Evolutionary conservation across 129 eudicot species (phyloP), one percentile per base, ranked within the genome.

Genomic region (Apium graveolens): DNA sequence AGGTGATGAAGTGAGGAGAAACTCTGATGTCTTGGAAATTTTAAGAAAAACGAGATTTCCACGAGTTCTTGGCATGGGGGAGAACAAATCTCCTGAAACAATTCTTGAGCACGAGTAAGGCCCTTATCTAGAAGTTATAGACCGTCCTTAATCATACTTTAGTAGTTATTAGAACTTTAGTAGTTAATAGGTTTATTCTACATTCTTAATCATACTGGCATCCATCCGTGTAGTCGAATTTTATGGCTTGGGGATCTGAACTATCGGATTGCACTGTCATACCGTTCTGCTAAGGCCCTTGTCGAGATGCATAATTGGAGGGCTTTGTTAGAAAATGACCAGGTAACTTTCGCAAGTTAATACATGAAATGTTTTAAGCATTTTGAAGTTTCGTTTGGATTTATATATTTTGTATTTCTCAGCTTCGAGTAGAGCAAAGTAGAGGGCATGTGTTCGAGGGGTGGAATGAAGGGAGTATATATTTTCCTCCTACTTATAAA

Each of bases 181-280:
- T 35, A 24, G 13, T 24, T 70, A 21, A 21, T 46, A 32, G 29
- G 17, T 32, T 6, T 71, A 21, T 63, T 48, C 48, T 70, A 70
- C 29, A 44, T 42, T 45, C 60, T 78, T 20, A 41, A 18, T 78
- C 34, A 21, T 68, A 45, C 86, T 69, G 80, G 60, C 75, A 34
- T 85, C 68, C 75, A 34, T 85, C 68, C 42, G 16, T 86, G 31
- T 80, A 95, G 98, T 84, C 98, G 97, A 66, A 76, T 95, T 70
- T 88, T 95, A 84, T 95, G 98, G 98, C 96, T 95, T 48, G 98
- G 98, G 71, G 98, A 95, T 90, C 83, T 95, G 84, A 95, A 95
- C 74, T 95, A 95, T 79, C 91, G 98, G 74, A 88, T 95, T 34
- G 89, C 98, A 44, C 89, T 95, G 18, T 81, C 96, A 11, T 88